Conservation (phyloP, 2,329 filamentous ascomycete genomes). For the Stachybotrys chlorohalonatus region DNA sequence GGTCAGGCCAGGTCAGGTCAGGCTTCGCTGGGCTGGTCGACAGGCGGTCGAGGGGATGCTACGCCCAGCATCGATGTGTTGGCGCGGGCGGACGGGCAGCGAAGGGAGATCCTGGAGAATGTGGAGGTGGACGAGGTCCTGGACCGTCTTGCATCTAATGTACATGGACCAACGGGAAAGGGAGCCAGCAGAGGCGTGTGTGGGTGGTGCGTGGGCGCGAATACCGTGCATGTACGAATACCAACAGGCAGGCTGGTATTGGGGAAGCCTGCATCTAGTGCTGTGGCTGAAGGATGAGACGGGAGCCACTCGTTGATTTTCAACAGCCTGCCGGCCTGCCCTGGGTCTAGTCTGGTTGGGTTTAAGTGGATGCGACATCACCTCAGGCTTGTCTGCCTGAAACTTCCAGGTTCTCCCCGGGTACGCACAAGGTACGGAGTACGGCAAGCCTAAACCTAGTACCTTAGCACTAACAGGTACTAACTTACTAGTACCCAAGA, state of each 20-base stretch:
- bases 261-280: not conserved
- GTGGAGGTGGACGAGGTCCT: not conserved
- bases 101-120: not conserved
- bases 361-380: too few relatives aligned
- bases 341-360: too few relatives aligned
- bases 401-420: too few relatives aligned
- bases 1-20: slow-evolving; percentile 28
- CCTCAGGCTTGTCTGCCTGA: too few relatives aligned
- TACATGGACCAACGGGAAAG: too few relatives aligned
- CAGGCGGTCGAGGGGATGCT: slow-evolving; percentile 27
- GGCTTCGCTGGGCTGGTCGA: slow-evolving; percentile 14
- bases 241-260: not conserved
- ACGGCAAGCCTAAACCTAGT: too few relatives aligned
- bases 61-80: slow-evolving; percentile 39
- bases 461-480: too few relatives aligned
- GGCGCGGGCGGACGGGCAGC: slow-evolving; percentile 15
- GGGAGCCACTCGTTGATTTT: not conserved
- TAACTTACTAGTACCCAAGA: too few relatives aligned
- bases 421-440: too few relatives aligned
- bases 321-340: not conserved
- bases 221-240: too few relatives aligned
- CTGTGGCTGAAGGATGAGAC: not conserved
- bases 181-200: not conserved
- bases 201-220: not conserved
- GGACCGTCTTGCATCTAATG: not conserved